Evolutionary conservation across 805 yeast species (phyloP).

Genomic region (Kuraishia piskuri): DNA sequence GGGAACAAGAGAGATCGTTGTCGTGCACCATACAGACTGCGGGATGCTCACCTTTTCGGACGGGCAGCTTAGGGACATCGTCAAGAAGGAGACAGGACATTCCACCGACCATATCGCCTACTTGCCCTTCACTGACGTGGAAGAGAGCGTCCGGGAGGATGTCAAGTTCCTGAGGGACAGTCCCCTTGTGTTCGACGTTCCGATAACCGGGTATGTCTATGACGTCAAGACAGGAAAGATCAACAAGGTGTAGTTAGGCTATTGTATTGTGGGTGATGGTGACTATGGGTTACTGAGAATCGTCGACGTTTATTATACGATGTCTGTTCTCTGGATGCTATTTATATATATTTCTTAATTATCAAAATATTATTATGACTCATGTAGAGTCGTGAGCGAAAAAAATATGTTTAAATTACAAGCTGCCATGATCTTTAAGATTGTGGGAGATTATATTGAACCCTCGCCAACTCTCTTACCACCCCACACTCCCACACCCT

Average conservation of each 20-base stretch:
- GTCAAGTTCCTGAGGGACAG: conserved; percentile 20
- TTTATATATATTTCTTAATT: too few species aligned
- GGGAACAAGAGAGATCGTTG: conserved; percentile 30
- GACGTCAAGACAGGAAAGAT: conserved; percentile 28
- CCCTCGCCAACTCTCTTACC: too few species aligned
- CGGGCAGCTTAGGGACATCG: conserved; percentile 18
- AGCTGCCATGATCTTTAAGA: too few species aligned
- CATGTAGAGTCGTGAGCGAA: too few species aligned
- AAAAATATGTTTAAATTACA: too few species aligned
- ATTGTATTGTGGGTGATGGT: too few species aligned
- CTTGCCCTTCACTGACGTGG: conserved; percentile 26
- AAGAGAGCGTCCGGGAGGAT: conserved; percentile 27
- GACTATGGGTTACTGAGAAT: too few species aligned
- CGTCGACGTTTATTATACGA: too few species aligned
- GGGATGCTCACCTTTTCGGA: conserved; percentile 34
- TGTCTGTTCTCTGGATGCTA: too few species aligned
- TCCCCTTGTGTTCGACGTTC: conserved; percentile 26
- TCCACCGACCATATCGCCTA: conserved; percentile 22
- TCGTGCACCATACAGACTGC: conserved; percentile 34
- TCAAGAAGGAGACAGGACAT: conserved; percentile 22
- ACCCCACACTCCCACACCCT: too few species aligned
- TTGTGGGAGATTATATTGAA: too few species aligned
- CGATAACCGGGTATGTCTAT: conserved; percentile 29
- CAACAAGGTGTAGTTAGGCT: conserved; percentile 12
- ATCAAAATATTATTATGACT: too few species aligned